Base-by-base conservation (phyloP, 768 basidiomycete species). In the Lepiota subincarnata region DNA sequence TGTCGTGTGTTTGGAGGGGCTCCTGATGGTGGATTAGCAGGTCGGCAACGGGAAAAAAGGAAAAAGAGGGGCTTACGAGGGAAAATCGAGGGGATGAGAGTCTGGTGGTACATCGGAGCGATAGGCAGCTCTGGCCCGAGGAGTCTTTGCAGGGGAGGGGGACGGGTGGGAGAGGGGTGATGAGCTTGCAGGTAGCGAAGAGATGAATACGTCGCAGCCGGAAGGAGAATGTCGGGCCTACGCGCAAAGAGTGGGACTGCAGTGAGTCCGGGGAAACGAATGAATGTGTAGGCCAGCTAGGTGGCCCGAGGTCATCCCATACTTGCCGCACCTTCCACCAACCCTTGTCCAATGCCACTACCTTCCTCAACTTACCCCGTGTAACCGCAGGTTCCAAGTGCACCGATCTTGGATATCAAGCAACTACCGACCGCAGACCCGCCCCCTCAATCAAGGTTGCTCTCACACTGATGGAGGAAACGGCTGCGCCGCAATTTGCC, bases 71-170 rank as follows among this genome's bases (percentile, higher is more conserved):
- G 69, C 81, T 56, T 61, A 87, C 83, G 84, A 81, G 35, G 86
- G 87, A 60, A 87, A 88, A 53, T 83, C 78, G 11, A 88, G 76
- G 19, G 84, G 84, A 59, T 87, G 84, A 1, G 85, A 86, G 59
- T 82, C 80, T 50, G 60, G 68, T 56, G 66, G 77, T 60, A 56
- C 66, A 65, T 69, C 75, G 22, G 69, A 72, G 49, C 62, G 31
- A 31, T 31, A 59, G 20, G 69, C 51, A 46, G 64, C 57, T 62
- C 69, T 73, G 59, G 50, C n/a, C 1, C 66, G 68, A 35, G 73
- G 72, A 35, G 71, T 77, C 64, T 78, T 83, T 20, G 66, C 62
- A 4, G 84, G 82, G 0, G 83, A 82, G 10, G 85, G 86, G 49
- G 79, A 83, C 0, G 84, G 86, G 60, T 80, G 85, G 3, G 77